Evolutionary conservation across 2,329 filamentous ascomycete species (phyloP).

Genomic region (Eurotiales sp.): DNA sequence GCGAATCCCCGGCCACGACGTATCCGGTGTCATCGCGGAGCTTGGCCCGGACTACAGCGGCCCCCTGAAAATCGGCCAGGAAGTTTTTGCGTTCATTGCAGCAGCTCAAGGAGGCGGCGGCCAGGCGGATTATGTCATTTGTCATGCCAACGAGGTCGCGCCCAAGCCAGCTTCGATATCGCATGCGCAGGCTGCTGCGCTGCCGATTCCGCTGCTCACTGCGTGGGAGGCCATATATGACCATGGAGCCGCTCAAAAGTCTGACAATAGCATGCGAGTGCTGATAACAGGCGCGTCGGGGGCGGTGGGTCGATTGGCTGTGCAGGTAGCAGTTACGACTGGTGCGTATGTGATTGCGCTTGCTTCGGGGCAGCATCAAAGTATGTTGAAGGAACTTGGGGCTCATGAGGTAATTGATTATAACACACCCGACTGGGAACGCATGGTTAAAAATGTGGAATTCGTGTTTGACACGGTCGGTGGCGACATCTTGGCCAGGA

Average conservation of each 20-base stretch:
- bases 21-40: background rate
- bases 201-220: slow-evolving; percentile 2
- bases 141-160: background rate
- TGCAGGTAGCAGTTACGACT: background rate
- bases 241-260: background rate
- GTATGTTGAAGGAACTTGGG: background rate
- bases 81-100: background rate
- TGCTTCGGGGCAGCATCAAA: background rate
- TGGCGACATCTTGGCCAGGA: slow-evolving; percentile 22
- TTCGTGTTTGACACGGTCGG: slow-evolving; percentile 33
- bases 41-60: background rate
- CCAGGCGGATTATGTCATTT: background rate
- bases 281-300: background rate
- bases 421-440: background rate
- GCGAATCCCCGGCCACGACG: slow-evolving; percentile 1
- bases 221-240: slow-evolving; percentile 6
- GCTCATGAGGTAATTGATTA: background rate
- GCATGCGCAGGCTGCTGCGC: background rate
- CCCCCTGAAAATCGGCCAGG: background rate
- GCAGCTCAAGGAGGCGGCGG: background rate
- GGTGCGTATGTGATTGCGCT: background rate
- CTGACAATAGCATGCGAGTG: background rate
- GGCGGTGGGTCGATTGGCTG: background rate
- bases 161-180: background rate
- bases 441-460: slow-evolving; percentile 16